These are phyloP conservation scores for Fagus sylvatica DNA, from an alignment of 306 rosid species.

Conservation along the genomic window DNA sequence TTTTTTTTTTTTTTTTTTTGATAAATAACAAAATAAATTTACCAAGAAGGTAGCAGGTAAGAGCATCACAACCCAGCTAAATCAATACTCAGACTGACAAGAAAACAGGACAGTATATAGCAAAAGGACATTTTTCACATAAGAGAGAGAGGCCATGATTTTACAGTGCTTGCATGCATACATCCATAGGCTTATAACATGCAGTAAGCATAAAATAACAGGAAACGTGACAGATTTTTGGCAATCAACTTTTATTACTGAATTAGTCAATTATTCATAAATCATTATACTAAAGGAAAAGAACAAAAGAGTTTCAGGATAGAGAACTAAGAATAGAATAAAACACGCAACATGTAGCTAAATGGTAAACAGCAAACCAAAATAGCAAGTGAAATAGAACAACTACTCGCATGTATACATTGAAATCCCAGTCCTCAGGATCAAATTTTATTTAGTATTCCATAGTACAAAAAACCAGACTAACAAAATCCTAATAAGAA, in stretches of 20 bases:
- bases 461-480: too few species aligned
- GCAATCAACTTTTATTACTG: background rate
- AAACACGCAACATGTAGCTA: background rate
- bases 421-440: background rate
- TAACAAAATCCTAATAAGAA: background rate
- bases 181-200: background rate
- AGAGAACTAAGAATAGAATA: background rate
- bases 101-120: background rate
- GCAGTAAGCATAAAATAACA: background rate
- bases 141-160: background rate
- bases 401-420: background rate
- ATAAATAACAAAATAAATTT: constrained; percentile 13
- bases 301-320: background rate
- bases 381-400: background rate
- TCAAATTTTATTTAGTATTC: background rate
- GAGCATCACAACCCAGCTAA: background rate
- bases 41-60: background rate
- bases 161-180: background rate
- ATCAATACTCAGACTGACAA: constrained; percentile 10
- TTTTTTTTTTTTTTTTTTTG: too few species aligned
- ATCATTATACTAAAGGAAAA: background rate
- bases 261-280: background rate
- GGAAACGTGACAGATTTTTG: background rate
- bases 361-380: background rate
- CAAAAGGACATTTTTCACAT: background rate